phyloP scores from a whole-genome alignment of 2,329 filamentous ascomycete genomes.

The Talaromyces sp. region DNA sequence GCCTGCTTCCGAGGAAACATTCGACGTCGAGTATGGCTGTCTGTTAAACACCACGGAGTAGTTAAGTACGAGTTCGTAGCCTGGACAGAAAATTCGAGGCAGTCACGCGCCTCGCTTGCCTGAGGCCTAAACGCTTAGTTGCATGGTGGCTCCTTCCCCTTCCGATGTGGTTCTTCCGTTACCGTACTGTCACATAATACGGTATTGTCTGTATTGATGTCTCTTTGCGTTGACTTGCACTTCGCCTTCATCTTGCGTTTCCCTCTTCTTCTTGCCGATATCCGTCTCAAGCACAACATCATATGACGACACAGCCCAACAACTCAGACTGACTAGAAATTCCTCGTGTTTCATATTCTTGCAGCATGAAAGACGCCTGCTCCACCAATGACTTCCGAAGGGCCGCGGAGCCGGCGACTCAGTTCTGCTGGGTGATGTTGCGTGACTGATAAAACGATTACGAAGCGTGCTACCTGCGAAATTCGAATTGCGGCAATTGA shows the following conservation, averaged over 20 bases:
- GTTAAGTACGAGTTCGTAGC: neutral
- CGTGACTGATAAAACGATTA: neutral
- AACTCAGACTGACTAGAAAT: neutral
- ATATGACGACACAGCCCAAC: neutral
- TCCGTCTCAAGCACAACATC: neutral
- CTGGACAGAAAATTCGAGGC: neutral
- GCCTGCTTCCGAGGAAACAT: neutral
- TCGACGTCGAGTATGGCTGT: neutral
- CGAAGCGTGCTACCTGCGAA: neutral
- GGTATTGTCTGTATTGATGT: constrained; percentile 2
- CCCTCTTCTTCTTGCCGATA: neutral
- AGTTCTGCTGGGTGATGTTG: neutral
- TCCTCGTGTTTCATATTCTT: neutral
- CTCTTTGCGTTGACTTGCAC: neutral
- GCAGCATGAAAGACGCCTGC: neutral
- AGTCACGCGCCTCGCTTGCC: constrained; percentile 13
- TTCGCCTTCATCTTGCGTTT: neutral
- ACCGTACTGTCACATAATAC: neutral
- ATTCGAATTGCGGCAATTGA: neutral
- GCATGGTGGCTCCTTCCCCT: constrained; percentile 1
- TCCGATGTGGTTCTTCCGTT: neutral
- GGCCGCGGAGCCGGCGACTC: neutral
- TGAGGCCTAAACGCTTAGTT: constrained; percentile 16
- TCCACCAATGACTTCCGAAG: neutral
- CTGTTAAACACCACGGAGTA: neutral